Evolutionary conservation across 331 rosid genomes (phyloP).

Genomic region (Quercus tomentella): DNA sequence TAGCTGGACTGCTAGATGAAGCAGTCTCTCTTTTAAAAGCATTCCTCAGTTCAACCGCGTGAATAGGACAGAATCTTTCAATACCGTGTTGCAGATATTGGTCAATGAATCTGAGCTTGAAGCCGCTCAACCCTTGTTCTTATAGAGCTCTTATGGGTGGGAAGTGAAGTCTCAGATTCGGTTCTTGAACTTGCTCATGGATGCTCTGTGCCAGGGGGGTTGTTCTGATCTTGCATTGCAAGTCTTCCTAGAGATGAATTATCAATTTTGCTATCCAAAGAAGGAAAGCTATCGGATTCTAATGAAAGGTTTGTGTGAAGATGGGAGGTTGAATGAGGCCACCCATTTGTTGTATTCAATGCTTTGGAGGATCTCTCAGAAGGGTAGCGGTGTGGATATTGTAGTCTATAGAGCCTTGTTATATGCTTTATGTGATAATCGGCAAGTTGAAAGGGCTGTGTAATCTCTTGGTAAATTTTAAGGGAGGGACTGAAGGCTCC

Average conservation of each 20-base stretch:
- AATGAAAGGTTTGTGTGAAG: constrained; percentile 44
- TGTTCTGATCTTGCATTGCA: constrained; percentile 68
- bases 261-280: no score
- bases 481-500: constrained; percentile 72
- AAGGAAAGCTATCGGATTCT: no score
- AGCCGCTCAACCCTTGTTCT: constrained; percentile 47
- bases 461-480: constrained; percentile 66
- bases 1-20: constrained; percentile 48
- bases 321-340: constrained; percentile 69
- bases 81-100: constrained; percentile 53
- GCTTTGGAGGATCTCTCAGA: constrained; percentile 87
- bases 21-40: constrained; percentile 44
- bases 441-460: constrained; percentile 53
- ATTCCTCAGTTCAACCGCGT: constrained; percentile 65
- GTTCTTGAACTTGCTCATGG: constrained; percentile 70
- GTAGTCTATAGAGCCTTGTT: constrained; percentile 64
- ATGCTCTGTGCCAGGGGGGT: constrained; percentile 46
- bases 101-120: constrained; percentile 52
- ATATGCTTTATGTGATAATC: constrained; percentile 62
- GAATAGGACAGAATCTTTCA: constrained; percentile 69
- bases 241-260: constrained; percentile 53
- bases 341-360: constrained; percentile 71
- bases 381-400: constrained; percentile 74
- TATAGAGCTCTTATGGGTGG: constrained; percentile 60
- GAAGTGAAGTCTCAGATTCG: constrained; percentile 51